A percentile compares a stretch with the other conserved stretches of the same genome.
Conservation (phyloP, 495 filamentous ascomycete species). For the Neurospora sp. region DNA sequence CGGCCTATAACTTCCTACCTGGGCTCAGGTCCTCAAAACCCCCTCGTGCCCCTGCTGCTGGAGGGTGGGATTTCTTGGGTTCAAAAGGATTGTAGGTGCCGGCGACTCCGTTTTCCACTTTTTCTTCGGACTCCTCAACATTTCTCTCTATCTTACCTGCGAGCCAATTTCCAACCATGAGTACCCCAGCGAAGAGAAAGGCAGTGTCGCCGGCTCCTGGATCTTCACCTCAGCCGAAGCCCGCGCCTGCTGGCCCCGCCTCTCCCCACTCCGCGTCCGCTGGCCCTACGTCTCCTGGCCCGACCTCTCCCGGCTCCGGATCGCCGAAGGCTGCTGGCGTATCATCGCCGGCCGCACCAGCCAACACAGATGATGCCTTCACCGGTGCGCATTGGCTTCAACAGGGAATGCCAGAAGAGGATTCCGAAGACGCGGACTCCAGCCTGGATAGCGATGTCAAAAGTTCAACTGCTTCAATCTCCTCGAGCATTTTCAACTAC, state of each 20-base stretch:
- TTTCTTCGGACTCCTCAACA: background rate
- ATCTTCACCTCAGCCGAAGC: background rate
- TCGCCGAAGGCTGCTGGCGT: background rate
- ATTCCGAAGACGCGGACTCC: background rate
- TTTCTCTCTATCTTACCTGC: background rate
- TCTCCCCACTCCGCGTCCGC: too few relatives aligned
- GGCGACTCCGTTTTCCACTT: background rate
- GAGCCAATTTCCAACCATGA: background rate
- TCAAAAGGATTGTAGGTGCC: background rate
- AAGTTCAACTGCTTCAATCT: constrained; percentile 32
- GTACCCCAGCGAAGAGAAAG: background rate
- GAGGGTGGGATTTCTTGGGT: background rate
- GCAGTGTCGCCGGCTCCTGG: background rate
- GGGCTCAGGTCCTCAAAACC: background rate
- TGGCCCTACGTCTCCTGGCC: background rate
- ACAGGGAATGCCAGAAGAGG: background rate
- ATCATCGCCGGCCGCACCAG: background rate
- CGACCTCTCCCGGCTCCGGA: background rate
- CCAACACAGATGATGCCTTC: background rate
- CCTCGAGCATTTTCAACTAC: constrained; percentile 34
- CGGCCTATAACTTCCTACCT: background rate
- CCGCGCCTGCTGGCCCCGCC: background rate
- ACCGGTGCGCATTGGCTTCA: background rate
- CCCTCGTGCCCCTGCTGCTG: background rate
- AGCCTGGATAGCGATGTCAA: background rate